These are phyloP conservation scores for Poa pratensis DNA, from an alignment of 176 grass and related monocot species.

Conservation along the genomic window DNA sequence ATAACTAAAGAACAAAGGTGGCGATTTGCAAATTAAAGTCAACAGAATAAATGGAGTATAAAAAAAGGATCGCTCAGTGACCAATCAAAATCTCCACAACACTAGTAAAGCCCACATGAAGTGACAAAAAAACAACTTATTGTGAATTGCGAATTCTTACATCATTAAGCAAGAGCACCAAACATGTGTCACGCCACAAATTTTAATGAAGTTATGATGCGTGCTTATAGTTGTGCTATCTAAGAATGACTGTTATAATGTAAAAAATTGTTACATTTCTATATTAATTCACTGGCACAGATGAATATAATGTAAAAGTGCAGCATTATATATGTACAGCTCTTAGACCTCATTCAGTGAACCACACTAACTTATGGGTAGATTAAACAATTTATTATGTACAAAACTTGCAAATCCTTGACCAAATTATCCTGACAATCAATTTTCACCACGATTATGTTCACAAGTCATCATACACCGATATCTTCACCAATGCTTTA, in stretches of 20 bases:
- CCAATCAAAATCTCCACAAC: slow-evolving; percentile 11
- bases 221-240: slow-evolving; percentile 14
- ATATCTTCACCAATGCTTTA: slow-evolving; percentile 8
- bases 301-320: slow-evolving; percentile 1
- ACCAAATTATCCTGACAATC: neutral
- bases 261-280: slow-evolving; percentile 7
- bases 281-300: neutral
- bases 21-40: neutral
- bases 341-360: slow-evolving; percentile 4
- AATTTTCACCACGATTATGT: neutral
- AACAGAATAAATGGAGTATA: slow-evolving; percentile 27
- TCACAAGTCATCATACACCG: neutral
- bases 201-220: slow-evolving; percentile 13
- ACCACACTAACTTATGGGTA: slow-evolving; percentile 13
- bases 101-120: slow-evolving; percentile 20
- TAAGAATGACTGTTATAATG: neutral
- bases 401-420: slow-evolving; percentile 23
- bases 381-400: slow-evolving; percentile 10
- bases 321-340: neutral
- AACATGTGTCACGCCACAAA: slow-evolving; percentile 7
- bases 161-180: slow-evolving; percentile 31
- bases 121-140: slow-evolving; percentile 16
- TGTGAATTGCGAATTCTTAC: neutral
- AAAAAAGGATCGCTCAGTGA: neutral
- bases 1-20: slow-evolving; percentile 29